These are phyloP conservation scores for Aspergillus avenaceus DNA, from an alignment of 495 filamentous ascomycete genomes.

Conservation along the genomic window DNA sequence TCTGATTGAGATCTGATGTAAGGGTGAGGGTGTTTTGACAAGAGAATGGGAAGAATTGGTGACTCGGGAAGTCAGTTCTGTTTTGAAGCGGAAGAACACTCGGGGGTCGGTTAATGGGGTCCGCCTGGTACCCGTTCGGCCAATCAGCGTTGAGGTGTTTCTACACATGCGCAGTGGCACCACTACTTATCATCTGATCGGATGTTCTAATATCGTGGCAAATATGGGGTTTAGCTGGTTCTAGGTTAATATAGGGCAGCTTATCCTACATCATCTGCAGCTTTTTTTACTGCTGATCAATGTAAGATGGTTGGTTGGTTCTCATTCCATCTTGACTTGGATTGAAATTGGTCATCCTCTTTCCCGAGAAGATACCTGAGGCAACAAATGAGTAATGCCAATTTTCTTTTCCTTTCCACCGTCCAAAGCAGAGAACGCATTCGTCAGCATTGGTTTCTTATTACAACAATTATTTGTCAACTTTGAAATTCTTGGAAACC, in stretches of 20 bases:
- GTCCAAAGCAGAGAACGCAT: no score
- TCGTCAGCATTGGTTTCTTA: no score
- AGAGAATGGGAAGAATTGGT: slow-evolving; percentile 4
- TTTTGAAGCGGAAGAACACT: slow-evolving; percentile 20
- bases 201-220: not conserved
- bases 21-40: slow-evolving; percentile 16
- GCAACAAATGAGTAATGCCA: not conserved
- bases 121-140: slow-evolving; percentile 10
- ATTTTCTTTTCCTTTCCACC: no score
- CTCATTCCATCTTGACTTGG: not conserved
- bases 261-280: not conserved
- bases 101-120: slow-evolving; percentile 15
- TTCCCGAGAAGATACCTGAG: not conserved
- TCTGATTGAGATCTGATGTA: slow-evolving; percentile 1
- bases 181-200: slow-evolving; percentile 19
- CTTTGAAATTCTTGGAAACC: no score
- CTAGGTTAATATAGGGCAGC: not conserved
- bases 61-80: slow-evolving; percentile 10
- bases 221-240: not conserved
- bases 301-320: not conserved
- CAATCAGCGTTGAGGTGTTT: slow-evolving; percentile 45
- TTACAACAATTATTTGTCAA: no score
- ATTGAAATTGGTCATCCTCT: not conserved
- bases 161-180: slow-evolving; percentile 34
- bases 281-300: not conserved